These are phyloP conservation scores for Canavalia ensiformis DNA, from an alignment of 306 rosid species.

Conservation along the genomic window DNA sequence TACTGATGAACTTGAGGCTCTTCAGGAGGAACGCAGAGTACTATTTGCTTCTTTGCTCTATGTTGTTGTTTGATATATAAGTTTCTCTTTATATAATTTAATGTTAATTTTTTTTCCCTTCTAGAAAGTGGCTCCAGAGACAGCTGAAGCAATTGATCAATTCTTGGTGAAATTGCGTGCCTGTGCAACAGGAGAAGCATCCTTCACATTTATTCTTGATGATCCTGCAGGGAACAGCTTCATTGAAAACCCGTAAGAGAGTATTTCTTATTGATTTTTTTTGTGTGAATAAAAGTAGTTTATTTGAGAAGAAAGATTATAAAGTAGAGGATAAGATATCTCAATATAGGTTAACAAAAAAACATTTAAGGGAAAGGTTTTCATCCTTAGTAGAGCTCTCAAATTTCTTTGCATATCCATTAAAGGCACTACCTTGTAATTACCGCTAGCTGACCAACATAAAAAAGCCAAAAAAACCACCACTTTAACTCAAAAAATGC, in stretches of 20 bases:
- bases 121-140: constrained; percentile 83
- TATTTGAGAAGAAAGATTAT: background rate
- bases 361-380: background rate
- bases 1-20: constrained; percentile 79
- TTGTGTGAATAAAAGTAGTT: constrained; percentile 1
- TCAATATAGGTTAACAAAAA: background rate
- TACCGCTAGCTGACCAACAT: constrained; percentile 24
- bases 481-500: background rate
- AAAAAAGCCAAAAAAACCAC: constrained; percentile 7
- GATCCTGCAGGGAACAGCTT: constrained; percentile 99
- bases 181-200: constrained; percentile 69
- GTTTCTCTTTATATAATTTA: constrained; percentile 36
- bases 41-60: constrained; percentile 16
- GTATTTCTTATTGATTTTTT: constrained; percentile 4
- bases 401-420: background rate
- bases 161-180: constrained; percentile 82
- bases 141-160: constrained; percentile 86
- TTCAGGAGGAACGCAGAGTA: constrained; percentile 94
- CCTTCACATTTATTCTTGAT: constrained; percentile 85
- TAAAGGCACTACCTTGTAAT: background rate
- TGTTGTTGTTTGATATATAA: background rate
- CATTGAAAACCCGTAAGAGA: constrained; percentile 92
- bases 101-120: constrained; percentile 49
- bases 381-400: constrained; percentile 25
- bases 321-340: constrained; percentile 1